These are phyloP conservation scores for Nicotiana obtusifolia DNA, from an alignment of 257 asterid species.

Conservation along the genomic window DNA sequence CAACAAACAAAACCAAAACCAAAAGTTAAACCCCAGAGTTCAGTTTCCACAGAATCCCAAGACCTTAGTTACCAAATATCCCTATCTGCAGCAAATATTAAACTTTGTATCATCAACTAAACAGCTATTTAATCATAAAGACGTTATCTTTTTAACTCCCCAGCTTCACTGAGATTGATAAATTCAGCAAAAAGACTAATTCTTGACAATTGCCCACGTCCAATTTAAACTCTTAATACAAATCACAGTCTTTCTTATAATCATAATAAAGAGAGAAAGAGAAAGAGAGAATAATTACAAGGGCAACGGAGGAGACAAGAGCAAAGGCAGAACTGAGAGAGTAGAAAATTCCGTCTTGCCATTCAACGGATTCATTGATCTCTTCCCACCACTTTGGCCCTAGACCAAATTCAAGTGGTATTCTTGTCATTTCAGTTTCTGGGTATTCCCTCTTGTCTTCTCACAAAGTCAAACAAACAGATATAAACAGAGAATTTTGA, in stretches of 20 bases:
- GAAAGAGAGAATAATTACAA: slow-evolving; percentile 29
- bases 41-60: not conserved
- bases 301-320: slow-evolving; percentile 73
- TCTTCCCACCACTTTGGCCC: slow-evolving; percentile 71
- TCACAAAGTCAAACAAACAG: not conserved
- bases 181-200: not conserved
- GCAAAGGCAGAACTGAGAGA: slow-evolving; percentile 67
- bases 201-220: not conserved
- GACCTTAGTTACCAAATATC: not conserved
- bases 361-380: slow-evolving; percentile 65
- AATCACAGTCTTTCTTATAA: not conserved
- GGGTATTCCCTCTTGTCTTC: not conserved
- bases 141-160: not conserved
- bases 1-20: not conserved
- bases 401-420: slow-evolving; percentile 24
- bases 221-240: not conserved
- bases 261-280: not conserved
- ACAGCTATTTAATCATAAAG: not conserved
- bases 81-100: not conserved
- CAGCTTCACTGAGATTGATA: not conserved
- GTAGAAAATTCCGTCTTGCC: slow-evolving; percentile 94
- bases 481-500: not conserved
- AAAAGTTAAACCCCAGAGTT: not conserved
- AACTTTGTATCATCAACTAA: not conserved
- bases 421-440: slow-evolving; percentile 40